Conservation (phyloP, 192 early-diverging fungal genomes). For the Phlyctochytrium planicorne region DNA sequence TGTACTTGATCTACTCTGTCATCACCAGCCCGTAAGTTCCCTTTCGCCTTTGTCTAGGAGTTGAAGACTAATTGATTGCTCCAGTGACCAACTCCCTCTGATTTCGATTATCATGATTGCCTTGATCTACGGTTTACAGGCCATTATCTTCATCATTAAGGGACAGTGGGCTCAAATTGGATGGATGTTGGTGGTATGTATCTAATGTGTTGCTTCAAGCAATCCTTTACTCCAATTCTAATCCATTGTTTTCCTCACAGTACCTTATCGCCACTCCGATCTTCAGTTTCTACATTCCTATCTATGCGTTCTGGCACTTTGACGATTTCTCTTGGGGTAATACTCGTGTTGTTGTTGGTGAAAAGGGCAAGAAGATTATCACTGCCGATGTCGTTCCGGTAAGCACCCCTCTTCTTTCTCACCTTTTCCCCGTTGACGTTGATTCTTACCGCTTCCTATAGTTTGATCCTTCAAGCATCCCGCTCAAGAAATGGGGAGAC, state of each 20-base stretch:
- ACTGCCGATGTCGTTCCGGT: constrained; percentile 66
- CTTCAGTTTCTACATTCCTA: constrained; percentile 69
- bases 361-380: constrained; percentile 61
- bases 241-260: constrained; percentile 49
- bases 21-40: constrained; percentile 23
- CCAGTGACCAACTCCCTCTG: constrained; percentile 64
- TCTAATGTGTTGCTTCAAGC: neutral
- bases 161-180: constrained; percentile 80
- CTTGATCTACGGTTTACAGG: constrained; percentile 93
- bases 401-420: constrained; percentile 32
- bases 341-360: constrained; percentile 92
- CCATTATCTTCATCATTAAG: constrained; percentile 88
- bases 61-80: neutral
- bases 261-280: constrained; percentile 90
- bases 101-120: constrained; percentile 87
- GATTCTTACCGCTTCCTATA: constrained; percentile 2
- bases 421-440: constrained; percentile 3
- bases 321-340: constrained; percentile 99
- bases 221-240: neutral
- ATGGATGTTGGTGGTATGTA: constrained; percentile 85
- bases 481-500: constrained; percentile 82
- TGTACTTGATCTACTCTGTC: constrained; percentile 62
- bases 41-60: neutral
- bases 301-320: constrained; percentile 98
- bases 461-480: constrained; percentile 85